phyloP scores from a whole-genome alignment of 257 asterid species.

The Cruciata laevipes region DNA sequence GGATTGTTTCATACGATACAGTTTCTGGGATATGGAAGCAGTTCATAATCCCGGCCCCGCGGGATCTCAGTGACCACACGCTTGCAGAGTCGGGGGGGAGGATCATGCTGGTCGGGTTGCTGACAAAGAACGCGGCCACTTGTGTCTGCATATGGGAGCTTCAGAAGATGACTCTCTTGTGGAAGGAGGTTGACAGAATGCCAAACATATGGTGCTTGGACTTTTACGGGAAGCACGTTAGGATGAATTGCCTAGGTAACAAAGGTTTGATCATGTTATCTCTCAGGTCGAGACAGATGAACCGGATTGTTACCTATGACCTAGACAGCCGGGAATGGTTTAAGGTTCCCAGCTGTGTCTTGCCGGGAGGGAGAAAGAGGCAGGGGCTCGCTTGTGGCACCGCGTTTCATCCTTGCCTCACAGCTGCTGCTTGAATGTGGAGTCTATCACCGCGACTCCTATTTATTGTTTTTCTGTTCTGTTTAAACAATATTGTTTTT shows the following conservation, averaged over 20 bases:
- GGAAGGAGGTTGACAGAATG: slow-evolving; percentile 99
- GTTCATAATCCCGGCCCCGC: slow-evolving; percentile 57
- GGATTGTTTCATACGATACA: slow-evolving; percentile 67
- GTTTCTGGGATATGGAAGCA: slow-evolving; percentile 62
- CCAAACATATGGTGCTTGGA: slow-evolving; percentile 99
- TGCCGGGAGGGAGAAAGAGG: slow-evolving; percentile 69
- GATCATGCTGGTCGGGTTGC: slow-evolving; percentile 86
- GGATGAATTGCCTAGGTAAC: slow-evolving; percentile 95
- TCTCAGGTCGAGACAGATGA: slow-evolving; percentile 77
- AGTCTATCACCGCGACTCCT: background rate
- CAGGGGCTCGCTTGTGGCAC: slow-evolving; percentile 89
- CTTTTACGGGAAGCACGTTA: slow-evolving; percentile 94
- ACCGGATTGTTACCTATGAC: slow-evolving; percentile 67
- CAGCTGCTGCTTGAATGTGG: slow-evolving; percentile 54
- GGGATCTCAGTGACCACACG: slow-evolving; percentile 53
- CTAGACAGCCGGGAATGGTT: slow-evolving; percentile 70
- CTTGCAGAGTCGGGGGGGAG: slow-evolving; percentile 76
- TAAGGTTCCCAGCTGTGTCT: slow-evolving; percentile 77
- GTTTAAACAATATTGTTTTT: slow-evolving; percentile 23
- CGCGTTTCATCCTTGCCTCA: slow-evolving; percentile 77
- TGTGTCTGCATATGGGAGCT: slow-evolving; percentile 98
- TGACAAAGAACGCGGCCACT: slow-evolving; percentile 85
- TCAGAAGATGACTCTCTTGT: slow-evolving; percentile 91
- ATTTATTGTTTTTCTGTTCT: slow-evolving; percentile 1
- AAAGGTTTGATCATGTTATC: slow-evolving; percentile 85